Base-by-base conservation (phyloP, 768 basidiomycete genomes). In the Podaxis carcinomalis region DNA sequence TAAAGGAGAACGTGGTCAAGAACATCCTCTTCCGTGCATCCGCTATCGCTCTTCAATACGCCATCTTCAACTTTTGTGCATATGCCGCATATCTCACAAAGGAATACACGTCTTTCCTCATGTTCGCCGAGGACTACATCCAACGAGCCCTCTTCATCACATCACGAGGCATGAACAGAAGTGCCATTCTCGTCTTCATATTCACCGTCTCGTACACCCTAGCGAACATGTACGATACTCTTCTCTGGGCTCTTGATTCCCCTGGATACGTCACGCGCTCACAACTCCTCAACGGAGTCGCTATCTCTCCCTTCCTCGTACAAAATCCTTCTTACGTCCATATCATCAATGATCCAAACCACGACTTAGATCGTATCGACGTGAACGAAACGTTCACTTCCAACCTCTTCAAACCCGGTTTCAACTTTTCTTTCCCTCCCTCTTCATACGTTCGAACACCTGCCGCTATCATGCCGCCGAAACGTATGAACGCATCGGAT, bases 91-190 rank as follows among this genome's bases (percentile, higher is more conserved):
- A 63, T 51, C 61, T 44, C 37, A 52, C 23, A 14, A 54, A 35
- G 5, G 65, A 60, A 27, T 68, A 68, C 32, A 68, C 63, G 35
- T 64, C 68, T 10, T 68, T 61, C 55, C 58, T 68, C 35, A 68
- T 68, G 65, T 68, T 68, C 51, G 59, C 59, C 19, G 67, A 68
- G 35, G 59, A 65, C 36, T 23, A 63, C 42, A 53, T 65, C 28
- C 66, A 68, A 50, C 60, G 63, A 40, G 19, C 39, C 10, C 56
- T 67, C 19, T 68, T 60, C 25, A 37, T 62, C 37, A 11, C 53
- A 9, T 66, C 63, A n/a, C 56, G 63, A 10, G 35, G 25, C n/a
- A 56, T 64, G 36, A 58, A 57, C 23, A 13, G 53, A 23, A 62
- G 62, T 19, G 63, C 66, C 4, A 36, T 67, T 2, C 42, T 68